Evolutionary conservation across 768 basidiomycete genomes (phyloP), one percentile per base, ranked within the genome.

Genomic region (Mycena vulgaris): DNA sequence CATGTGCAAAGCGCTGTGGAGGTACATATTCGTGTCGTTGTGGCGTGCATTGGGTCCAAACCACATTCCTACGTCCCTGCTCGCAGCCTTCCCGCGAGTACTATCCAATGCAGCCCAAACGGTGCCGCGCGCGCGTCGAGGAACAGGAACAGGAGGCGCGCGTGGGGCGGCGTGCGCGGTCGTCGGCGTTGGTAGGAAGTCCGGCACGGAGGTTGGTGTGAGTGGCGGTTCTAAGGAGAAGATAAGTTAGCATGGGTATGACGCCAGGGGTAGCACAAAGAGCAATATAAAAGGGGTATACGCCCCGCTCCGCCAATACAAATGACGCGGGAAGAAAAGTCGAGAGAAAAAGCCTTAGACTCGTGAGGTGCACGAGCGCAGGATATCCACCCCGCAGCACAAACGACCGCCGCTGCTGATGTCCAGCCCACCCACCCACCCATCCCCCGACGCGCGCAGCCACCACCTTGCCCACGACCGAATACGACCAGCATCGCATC

Each of bases 21-120:
- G n/a, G n/a, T n/a, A n/a, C n/a, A n/a, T n/a, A n/a, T n/a, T n/a
- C n/a, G n/a, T n/a, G n/a, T n/a, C n/a, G n/a, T n/a, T n/a, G n/a
- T n/a, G n/a, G n/a, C n/a, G n/a, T 37, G 60, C 60, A 37, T 37
- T 48, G 31, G 60, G 47, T 27, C n/a, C 47, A 60, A 60, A 23
- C 59, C 58, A 60, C 59, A 60, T 60, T 33, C 57, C 57, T 30
- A 59, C 57, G 42, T 49, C 33, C 60, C 35, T 51, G 31, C 60
- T 33, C 47, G 45, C 31, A n/a, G 48, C 60, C 31, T 48, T 58
- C 57, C 57, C 40, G 57, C 58, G 58, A 45, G 30, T 42, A 25
- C 42, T 30, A 59, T 47, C 10, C 21, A 33, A 25, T 28, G 42
- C 42, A 59, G 21, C 28, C 58, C 30, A 33, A 59, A 59, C 30